Evolutionary conservation across 441 rosid species (phyloP).

Genomic region (Aleurites moluccanus): DNA sequence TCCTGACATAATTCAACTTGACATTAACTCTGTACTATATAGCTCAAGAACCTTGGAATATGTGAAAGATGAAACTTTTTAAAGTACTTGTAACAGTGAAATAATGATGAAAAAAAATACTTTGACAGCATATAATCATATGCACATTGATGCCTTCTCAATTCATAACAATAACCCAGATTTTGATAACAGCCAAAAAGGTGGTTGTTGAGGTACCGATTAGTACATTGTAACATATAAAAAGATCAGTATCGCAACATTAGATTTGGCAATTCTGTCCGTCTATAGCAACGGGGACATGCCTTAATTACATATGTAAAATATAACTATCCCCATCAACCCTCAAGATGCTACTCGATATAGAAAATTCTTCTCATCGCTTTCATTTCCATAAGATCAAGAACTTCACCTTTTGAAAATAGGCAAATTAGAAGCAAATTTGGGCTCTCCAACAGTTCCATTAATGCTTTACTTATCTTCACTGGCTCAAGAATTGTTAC

Average conservation of each 20-base stretch:
- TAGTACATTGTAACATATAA: not conserved
- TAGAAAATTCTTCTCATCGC: not conserved
- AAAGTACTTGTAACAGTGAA: not conserved
- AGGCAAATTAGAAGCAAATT: slow-evolving; percentile 3
- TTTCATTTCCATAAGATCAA: not conserved
- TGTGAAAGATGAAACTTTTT: not conserved
- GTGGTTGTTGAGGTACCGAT: not conserved
- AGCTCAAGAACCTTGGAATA: not conserved
- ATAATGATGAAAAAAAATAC: not conserved
- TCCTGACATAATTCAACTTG: not conserved
- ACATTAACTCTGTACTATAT: not conserved
- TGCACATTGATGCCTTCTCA: not conserved
- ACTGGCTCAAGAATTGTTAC: not conserved
- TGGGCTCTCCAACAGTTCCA: not conserved
- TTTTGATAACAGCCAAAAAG: not conserved
- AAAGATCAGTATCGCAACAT: slow-evolving; percentile 6
- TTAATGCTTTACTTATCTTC: slow-evolving; percentile 1
- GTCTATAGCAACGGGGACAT: not conserved
- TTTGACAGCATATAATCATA: not conserved
- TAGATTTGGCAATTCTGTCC: not conserved
- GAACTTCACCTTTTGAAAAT: not conserved
- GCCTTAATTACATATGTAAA: not conserved
- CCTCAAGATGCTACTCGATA: not conserved
- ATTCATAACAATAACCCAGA: not conserved
- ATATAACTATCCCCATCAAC: slow-evolving; percentile 2